Base-by-base conservation (phyloP, 352 stramenopile genomes). In the Globisporangium camurandrum region DNA sequence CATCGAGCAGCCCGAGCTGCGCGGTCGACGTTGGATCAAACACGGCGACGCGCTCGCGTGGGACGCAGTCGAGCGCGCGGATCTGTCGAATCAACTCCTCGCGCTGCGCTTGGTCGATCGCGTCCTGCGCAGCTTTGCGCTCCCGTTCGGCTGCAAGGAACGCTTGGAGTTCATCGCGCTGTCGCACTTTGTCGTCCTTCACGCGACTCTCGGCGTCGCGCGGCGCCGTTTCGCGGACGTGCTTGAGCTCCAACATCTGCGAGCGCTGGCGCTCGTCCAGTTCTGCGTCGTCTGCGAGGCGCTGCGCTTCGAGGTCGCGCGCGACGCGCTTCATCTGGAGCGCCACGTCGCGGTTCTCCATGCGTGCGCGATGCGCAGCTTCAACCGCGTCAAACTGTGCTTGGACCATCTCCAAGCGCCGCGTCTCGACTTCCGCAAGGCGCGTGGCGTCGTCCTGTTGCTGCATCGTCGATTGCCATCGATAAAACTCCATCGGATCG, bases 11-110 rank as follows among this genome's bases (percentile, higher is more conserved):
- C 0, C 88, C 87, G 17, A 95, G 63, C 31, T 94, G 82, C 17
- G 71, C 66, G 14, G 72, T 95, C 57, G 93, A 79, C 2, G 90
- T 95, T 0, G 89, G 88, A 55, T 97, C 88, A 51, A 97, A 97
- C 19, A 95, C 71, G 0, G 72, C 70, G 0, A 95, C 84, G 53
- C 92, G 64, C 49, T 89, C 69, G 10, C 72, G 72, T 39, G 90
- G 88, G 3, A 95, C 77, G 8, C 73, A 66, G 30, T 95, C 81
- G 2, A 95, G 46, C 20, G 84, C 84, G 6, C 80, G 79, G 39
- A 96, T 89, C 44, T 92, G 80, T 5, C 84, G 73, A 46, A 96
- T 96, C 33, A 90, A 59, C 49, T 94, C 75, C 61, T 95, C 83
- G 0, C 83, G 79, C 33, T 86, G 66, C 3, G 73, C 69, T 48